phyloP scores from a whole-genome alignment of 2,329 filamentous ascomycete genomes.

The Allantophomopsis cytisporea region DNA sequence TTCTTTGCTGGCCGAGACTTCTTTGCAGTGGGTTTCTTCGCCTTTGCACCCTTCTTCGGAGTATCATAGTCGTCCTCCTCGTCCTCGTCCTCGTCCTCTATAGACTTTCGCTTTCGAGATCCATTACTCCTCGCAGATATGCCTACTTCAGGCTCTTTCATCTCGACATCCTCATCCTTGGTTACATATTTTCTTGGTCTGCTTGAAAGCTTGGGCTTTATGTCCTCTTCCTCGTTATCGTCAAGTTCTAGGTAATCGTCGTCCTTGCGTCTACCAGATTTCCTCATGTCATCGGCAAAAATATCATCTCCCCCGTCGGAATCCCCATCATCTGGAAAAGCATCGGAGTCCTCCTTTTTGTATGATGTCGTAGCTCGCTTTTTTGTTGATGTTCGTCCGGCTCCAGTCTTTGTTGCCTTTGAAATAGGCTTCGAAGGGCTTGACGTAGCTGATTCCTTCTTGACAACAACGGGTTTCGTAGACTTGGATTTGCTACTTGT shows the following conservation, averaged over 20 bases:
- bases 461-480: slow-evolving; percentile 1
- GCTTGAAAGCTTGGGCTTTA: slow-evolving; percentile 43
- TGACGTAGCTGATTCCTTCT: background rate
- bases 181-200: slow-evolving; percentile 20
- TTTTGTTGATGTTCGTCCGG: slow-evolving; percentile 12
- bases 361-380: slow-evolving; percentile 12
- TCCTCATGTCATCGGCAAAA: slow-evolving; percentile 59
- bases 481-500: slow-evolving; percentile 14
- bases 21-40: slow-evolving; percentile 41
- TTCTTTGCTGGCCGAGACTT: slow-evolving; percentile 55
- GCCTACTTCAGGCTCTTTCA: slow-evolving; percentile 17
- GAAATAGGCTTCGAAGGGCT: slow-evolving; percentile 9
- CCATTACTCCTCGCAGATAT: slow-evolving; percentile 13
- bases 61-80: slow-evolving; percentile 31
- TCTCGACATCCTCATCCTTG: slow-evolving; percentile 32
- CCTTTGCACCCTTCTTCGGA: slow-evolving; percentile 37
- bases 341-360: slow-evolving; percentile 36
- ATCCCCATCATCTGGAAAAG: slow-evolving; percentile 47
- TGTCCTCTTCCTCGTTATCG: slow-evolving; percentile 53
- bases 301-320: slow-evolving; percentile 70
- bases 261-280: slow-evolving; percentile 50
- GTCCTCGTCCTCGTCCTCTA: slow-evolving; percentile 37
- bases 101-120: slow-evolving; percentile 44
- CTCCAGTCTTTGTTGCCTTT: slow-evolving; percentile 8
- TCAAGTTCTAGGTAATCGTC: slow-evolving; percentile 61